Base-by-base conservation (phyloP, 2,329 filamentous ascomycete genomes). In the Aspergillus carbonarius region DNA sequence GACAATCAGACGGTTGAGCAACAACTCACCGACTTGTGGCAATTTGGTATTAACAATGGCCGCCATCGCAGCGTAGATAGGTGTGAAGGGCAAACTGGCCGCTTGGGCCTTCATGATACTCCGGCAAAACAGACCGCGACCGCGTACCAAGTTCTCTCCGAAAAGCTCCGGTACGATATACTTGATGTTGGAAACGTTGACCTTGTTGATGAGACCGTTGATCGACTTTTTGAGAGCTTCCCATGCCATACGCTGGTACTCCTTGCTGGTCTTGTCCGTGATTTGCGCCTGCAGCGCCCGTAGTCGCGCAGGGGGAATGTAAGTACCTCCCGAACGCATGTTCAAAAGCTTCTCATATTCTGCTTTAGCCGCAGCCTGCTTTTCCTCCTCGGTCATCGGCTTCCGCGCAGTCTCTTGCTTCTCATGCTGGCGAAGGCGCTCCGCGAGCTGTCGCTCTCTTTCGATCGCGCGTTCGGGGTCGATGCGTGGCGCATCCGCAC, bases 191-290 rank as follows among this genome's bases (percentile, higher is more conserved):
- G 90, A 91, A 57, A 93, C 91, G 77, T 98, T 98, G 81, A 97
- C 90, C 81, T 99, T 99, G 84, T 99, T 99, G 83, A 99, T 96
- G 65, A 99, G 80, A 68, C 95, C 95, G 73, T 99, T 98, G 78
- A 99, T 96, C 50, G 91, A 95, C 82, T 99, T 99, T 81, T 99
- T 99, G 71, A 99, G 81, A 12, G 93, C 93, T 77, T 99, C 95
- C 95, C 95, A 99, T 8, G 93, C 92, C 91, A 99, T 96, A 69
- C 95, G 91, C 83, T 98, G 95, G 73, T 96, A 98, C 78, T 98
- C 95, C 77, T 96, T 96, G 76, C 89, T 96, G 55, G 85, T 88
- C 82, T 96, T 96, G 79, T 99, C 95, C 62, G 92, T 97, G 75
- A 99, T 96, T 77, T 96, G 92, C 54, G 93, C 91, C 79, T 99